Base-by-base conservation (phyloP, 2,329 filamentous ascomycete genomes). In the Colletotrichum ledebouriae region DNA sequence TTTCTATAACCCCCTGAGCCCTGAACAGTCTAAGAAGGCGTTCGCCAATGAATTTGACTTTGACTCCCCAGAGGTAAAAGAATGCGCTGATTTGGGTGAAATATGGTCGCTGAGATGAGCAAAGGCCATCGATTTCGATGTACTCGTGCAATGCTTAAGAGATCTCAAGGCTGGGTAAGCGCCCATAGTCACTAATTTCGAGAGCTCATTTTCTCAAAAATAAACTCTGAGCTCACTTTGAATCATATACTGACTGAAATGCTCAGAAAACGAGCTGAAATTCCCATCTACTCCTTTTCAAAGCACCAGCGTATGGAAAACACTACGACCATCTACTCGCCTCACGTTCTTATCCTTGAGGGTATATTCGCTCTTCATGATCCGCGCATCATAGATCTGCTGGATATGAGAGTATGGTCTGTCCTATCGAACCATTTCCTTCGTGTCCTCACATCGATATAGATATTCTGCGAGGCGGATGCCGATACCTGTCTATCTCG, bases 391-490 rank as follows among this genome's bases (percentile, higher is more conserved):
- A 82, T 96, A 67, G 92, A 97, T 17, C 82, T 99, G 72, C 83
- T 98, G 71, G 96, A 99, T 79, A 92, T 98, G 84, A 97, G 93
- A 81, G 92, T 93, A 82, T 39, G 55, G 78, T 74, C 6, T 46
- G n/a, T 41, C 56, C n/a, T 6, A 53, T 22, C 37, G 13, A 33
- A 11, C n/a, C 20, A 12, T 3, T 10, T 6, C 10, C 13, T n/a
- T 15, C 6, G 6, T 5, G 15, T 20, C 4, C 63, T 71, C 37
- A 71, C 56, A 17, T 7, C n/a, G 11, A 37, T 52, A 11, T 72
- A 89, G 92, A 97, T 99, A 60, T 99, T 97, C 78, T 97, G 96
- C 68, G 96, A 98, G 80, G 97, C 96, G 46, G 96, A 99, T 79
- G 91, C 92, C 71, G 96, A 99, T 79, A 92, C 97, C 2, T 99